phyloP scores from a whole-genome alignment of 345 rosid genomes.

The Eucalyptus dawsonii region DNA sequence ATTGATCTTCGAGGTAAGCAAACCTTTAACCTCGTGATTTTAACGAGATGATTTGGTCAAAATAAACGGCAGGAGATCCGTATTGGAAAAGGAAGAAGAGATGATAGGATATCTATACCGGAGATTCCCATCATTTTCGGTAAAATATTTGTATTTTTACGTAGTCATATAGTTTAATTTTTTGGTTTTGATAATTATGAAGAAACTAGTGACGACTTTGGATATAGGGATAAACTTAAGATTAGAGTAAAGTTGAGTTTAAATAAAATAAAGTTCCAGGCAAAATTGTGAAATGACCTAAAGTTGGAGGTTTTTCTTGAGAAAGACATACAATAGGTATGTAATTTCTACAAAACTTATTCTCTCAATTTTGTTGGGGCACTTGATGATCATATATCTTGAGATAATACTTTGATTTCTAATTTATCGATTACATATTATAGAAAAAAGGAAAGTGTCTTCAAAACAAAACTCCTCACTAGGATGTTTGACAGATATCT shows the following conservation, averaged over 20 bases:
- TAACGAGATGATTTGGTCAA: not conserved
- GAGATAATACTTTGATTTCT: not conserved
- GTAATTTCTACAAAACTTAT: too few relatives aligned
- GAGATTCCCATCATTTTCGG: not conserved
- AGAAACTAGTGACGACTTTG: rapidly evolving
- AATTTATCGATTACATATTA: not conserved
- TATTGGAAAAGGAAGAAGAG: not conserved
- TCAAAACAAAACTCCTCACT: too few relatives aligned
- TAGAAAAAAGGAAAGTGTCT: not conserved
- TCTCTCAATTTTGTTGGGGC: not conserved
- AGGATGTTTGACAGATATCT: not conserved
- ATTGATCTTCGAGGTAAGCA: not conserved
- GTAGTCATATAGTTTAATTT: too few relatives aligned
- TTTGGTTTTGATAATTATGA: too few relatives aligned
- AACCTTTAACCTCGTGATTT: not conserved
- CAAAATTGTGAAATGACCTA: rapidly evolving
- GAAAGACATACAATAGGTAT: too few relatives aligned
- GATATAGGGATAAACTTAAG: too few relatives aligned
- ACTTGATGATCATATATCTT: not conserved
- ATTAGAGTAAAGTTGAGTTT: too few relatives aligned
- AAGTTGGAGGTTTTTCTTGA: too few relatives aligned
- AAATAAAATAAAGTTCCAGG: too few relatives aligned
- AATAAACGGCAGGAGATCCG: not conserved
- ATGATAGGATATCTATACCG: not conserved
- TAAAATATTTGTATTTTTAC: not conserved